Percentiles rank a stretch among this genome's conserved stretches.
These are phyloP conservation scores for Malus asiatica DNA, from an alignment of 306 rosid genomes.

Conservation along the genomic window DNA sequence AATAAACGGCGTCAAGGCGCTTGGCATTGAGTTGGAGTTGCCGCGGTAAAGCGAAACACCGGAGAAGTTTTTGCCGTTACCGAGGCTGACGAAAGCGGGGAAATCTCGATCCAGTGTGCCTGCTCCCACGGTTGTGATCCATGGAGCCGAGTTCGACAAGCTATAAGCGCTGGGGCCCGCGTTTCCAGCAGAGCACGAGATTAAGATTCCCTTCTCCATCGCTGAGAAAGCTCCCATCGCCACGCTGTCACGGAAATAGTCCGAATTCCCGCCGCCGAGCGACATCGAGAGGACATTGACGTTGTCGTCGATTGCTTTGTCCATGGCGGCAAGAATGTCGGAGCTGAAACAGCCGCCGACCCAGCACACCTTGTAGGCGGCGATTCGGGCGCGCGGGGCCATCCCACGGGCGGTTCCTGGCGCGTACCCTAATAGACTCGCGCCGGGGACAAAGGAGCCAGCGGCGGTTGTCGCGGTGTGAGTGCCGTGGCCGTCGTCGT, in stretches of 20 bases:
- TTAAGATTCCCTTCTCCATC: constrained; percentile 66
- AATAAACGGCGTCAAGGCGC: constrained; percentile 27
- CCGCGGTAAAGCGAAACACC: constrained; percentile 59
- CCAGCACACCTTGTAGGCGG: constrained; percentile 76
- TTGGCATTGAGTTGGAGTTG: not conserved
- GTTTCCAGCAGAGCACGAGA: constrained; percentile 73
- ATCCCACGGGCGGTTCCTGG: constrained; percentile 75
- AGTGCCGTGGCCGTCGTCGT: constrained; percentile 74
- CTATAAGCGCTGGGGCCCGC: constrained; percentile 39
- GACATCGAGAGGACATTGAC: constrained; percentile 68
- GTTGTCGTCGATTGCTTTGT: constrained; percentile 62
- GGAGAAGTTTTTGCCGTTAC: constrained; percentile 52
- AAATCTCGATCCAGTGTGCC: constrained; percentile 89
- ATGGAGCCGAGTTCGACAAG: constrained; percentile 66
- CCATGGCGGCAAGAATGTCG: constrained; percentile 63
- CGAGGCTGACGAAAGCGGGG: constrained; percentile 51
- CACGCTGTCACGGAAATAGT: constrained; percentile 41
- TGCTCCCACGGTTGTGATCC: constrained; percentile 87
- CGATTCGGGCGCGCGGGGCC: constrained; percentile 62
- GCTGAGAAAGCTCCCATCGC: constrained; percentile 75
- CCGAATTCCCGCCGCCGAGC: constrained; percentile 47
- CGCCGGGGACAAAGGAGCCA: constrained; percentile 47
- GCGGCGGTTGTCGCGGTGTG: constrained; percentile 75
- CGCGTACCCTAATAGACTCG: constrained; percentile 54
- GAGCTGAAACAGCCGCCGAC: constrained; percentile 38